Conservation (phyloP, 495 filamentous ascomycete genomes). For the Venustampulla echinocandica region DNA sequence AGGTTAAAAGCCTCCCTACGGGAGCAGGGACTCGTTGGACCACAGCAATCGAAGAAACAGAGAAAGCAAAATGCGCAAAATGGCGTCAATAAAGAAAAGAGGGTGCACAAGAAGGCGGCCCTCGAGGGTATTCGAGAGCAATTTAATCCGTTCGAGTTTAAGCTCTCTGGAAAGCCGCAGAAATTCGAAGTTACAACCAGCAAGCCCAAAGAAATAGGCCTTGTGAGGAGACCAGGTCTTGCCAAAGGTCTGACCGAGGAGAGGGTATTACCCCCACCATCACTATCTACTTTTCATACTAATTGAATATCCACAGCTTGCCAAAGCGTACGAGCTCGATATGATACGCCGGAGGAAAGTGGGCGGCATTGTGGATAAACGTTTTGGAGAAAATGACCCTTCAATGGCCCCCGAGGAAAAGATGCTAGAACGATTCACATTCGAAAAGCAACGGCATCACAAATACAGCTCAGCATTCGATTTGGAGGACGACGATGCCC, state of each 20-base stretch:
- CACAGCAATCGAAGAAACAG: conserved; percentile 86
- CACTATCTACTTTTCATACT: neutral
- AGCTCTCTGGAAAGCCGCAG: conserved; percentile 52
- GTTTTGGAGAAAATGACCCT: conserved; percentile 93
- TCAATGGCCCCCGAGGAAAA: conserved; percentile 90
- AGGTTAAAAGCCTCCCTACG: conserved; percentile 83
- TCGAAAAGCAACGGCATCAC: conserved; percentile 65
- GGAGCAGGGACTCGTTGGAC: conserved; percentile 79
- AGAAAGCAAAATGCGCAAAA: conserved; percentile 63
- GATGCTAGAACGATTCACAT: conserved; percentile 80
- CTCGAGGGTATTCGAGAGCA: conserved; percentile 80
- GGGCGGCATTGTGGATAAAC: conserved; percentile 83
- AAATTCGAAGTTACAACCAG: conserved; percentile 70
- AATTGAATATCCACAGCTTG: conserved; percentile 42
- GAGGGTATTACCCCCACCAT: conserved; percentile 44
- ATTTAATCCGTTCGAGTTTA: conserved; percentile 96
- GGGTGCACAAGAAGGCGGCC: conserved; percentile 62
- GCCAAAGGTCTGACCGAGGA: conserved; percentile 84
- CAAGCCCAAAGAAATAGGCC: conserved; percentile 43
- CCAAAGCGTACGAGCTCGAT: conserved; percentile 72
- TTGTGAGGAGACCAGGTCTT: conserved; percentile 63
- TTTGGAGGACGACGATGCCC: conserved; percentile 71
- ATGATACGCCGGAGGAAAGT: conserved; percentile 82
- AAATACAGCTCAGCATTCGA: conserved; percentile 77
- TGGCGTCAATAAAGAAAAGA: conserved; percentile 49